These are phyloP conservation scores for Exophiala bonariae DNA, from an alignment of 2,329 filamentous ascomycete species.

Conservation along the genomic window DNA sequence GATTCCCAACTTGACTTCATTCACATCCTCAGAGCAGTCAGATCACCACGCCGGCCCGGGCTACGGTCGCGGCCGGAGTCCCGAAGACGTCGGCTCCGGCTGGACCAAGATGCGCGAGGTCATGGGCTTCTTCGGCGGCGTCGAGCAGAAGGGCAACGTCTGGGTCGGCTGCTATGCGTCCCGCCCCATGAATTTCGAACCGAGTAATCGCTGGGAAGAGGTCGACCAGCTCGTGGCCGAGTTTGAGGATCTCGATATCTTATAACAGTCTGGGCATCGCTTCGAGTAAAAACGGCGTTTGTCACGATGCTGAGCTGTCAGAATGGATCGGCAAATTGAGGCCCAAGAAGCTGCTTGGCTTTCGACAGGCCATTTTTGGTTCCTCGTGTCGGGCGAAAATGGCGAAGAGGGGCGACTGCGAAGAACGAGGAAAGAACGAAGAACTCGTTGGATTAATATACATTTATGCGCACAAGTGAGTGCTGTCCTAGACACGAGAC, in stretches of 20 bases:
- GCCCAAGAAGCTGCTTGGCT: too few species aligned
- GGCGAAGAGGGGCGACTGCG: too few species aligned
- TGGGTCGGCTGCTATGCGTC: slow-evolving; percentile 61
- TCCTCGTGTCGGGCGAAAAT: too few species aligned
- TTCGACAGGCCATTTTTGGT: too few species aligned
- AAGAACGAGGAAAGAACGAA: too few species aligned
- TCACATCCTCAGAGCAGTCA: slow-evolving; percentile 11
- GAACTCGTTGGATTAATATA: too few species aligned
- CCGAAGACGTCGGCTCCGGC: slow-evolving; percentile 42
- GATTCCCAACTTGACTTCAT: slow-evolving; percentile 34
- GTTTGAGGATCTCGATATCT: slow-evolving; percentile 53
- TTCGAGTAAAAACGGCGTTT: too few species aligned
- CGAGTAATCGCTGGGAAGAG: slow-evolving; percentile 27
- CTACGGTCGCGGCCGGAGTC: slow-evolving; percentile 23
- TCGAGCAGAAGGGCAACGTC: slow-evolving; percentile 56
- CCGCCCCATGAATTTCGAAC: slow-evolving; percentile 45
- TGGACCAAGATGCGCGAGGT: slow-evolving; percentile 62
- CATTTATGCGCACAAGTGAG: too few species aligned
- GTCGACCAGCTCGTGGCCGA: slow-evolving; percentile 47
- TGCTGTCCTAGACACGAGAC: too few species aligned
- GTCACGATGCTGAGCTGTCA: too few species aligned
- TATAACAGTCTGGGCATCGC: slow-evolving; percentile 36
- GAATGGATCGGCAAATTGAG: too few species aligned
- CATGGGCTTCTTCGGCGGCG: slow-evolving; percentile 62
- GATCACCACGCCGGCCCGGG: not conserved